Percentiles rank a stretch among this genome's conserved stretches.
Evolutionary conservation across 495 filamentous ascomycete species (phyloP).

Genomic region (Podospora tetraspora): DNA sequence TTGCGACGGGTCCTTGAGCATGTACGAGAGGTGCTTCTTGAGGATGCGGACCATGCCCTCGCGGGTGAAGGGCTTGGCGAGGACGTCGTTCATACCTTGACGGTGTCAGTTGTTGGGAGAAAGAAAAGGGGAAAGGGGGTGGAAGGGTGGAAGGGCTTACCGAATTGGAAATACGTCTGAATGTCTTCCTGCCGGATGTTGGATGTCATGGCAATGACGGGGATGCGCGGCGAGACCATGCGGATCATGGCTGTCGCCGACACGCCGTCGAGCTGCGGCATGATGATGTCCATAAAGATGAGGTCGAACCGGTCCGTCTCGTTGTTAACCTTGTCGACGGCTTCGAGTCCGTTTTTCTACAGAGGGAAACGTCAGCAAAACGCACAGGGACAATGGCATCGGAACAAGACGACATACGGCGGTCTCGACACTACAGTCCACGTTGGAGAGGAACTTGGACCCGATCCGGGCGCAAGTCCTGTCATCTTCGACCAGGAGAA

Average conservation of each 20-base stretch:
- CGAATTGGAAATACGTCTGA: constrained; percentile 93
- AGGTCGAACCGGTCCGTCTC: constrained; percentile 77
- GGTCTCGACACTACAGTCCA: constrained; percentile 83
- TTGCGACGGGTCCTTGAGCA: constrained; percentile 48
- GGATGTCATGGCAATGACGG: constrained; percentile 97
- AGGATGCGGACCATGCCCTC: constrained; percentile 88
- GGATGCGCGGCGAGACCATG: constrained; percentile 74
- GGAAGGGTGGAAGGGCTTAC: constrained; percentile 57
- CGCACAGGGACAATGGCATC: not conserved
- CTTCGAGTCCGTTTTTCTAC: constrained; percentile 71
- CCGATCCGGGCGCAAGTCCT: constrained; percentile 90
- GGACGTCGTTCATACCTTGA: constrained; percentile 95
- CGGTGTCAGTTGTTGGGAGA: not conserved
- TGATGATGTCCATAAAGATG: constrained; percentile 98
- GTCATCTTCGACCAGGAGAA: constrained; percentile 94
- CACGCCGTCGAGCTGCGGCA: constrained; percentile 93
- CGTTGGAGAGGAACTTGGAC: constrained; percentile 84
- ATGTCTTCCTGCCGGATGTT: constrained; percentile 98
- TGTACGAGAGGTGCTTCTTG: constrained; percentile 77
- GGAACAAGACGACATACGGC: constrained; percentile 65
- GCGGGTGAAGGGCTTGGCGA: constrained; percentile 95
- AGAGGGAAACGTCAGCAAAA: constrained; percentile 4
- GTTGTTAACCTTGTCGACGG: constrained; percentile 83
- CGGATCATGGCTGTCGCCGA: constrained; percentile 92
- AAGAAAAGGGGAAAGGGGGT: not conserved